Conservation (phyloP, 352 stramenopile species). For the Globisporangium cylindrosporum region DNA sequence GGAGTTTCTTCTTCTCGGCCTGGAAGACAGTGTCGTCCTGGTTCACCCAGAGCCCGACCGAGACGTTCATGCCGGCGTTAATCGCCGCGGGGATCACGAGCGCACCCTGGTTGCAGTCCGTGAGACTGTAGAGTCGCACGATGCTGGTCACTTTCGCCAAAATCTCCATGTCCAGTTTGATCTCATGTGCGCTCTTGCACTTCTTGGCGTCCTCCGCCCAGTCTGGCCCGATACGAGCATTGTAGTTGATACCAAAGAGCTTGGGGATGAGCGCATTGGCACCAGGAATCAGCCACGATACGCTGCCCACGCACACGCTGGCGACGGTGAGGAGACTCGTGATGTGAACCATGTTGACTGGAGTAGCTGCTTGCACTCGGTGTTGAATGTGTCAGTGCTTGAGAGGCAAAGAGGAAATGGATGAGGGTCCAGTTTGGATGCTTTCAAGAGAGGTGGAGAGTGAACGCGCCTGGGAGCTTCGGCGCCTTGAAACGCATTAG, state of each 20-base stretch:
- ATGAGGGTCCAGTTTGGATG: neutral
- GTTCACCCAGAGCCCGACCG: slow-evolving; percentile 67
- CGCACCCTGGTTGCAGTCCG: slow-evolving; percentile 49
- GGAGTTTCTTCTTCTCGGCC: slow-evolving; percentile 35
- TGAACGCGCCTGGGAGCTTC: neutral
- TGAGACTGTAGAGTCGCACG: slow-evolving; percentile 50
- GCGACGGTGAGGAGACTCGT: neutral
- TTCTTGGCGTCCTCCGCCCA: slow-evolving; percentile 36
- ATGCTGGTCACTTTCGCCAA: slow-evolving; percentile 38
- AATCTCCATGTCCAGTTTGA: slow-evolving; percentile 41
- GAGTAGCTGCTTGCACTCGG: neutral
- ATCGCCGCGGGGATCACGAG: slow-evolving; percentile 45
- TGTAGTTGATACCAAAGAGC: slow-evolving; percentile 71
- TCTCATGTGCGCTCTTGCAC: slow-evolving; percentile 43
- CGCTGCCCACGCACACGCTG: neutral
- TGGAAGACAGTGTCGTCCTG: slow-evolving; percentile 32
- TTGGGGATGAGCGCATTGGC: slow-evolving; percentile 7
- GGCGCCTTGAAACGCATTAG: neutral
- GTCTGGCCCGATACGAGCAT: slow-evolving; percentile 44
- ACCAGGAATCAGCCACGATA: neutral
- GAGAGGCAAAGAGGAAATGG: neutral
- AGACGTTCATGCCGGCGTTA: slow-evolving; percentile 41
- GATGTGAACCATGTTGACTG: neutral
- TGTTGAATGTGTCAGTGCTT: neutral
- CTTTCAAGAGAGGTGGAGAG: neutral